Conservation (phyloP, 257 asterid genomes). For the Nyctanthes arbortristis region DNA sequence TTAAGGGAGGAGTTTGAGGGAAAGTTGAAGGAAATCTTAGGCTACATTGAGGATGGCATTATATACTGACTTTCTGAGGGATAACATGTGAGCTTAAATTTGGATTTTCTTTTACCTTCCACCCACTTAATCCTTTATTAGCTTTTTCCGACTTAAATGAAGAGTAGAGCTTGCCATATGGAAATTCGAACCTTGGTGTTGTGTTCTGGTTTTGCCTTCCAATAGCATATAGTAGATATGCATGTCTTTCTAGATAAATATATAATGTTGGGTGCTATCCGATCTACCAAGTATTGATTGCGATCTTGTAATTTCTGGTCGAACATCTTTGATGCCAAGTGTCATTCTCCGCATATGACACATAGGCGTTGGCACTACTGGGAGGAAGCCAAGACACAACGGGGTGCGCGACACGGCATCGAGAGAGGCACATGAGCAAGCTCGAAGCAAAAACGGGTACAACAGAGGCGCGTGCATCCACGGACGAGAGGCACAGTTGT, state of each 20-base stretch:
- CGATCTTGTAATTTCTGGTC: constrained; percentile 54
- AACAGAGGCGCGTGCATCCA: too few species aligned
- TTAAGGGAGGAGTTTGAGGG: constrained; percentile 93
- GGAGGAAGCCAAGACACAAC: too few species aligned
- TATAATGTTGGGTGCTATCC: neutral
- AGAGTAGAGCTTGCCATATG: too few species aligned
- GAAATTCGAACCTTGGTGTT: neutral
- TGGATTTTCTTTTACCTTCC: too few species aligned
- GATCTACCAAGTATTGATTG: constrained; percentile 14
- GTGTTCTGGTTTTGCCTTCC: neutral
- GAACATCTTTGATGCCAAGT: constrained; percentile 84
- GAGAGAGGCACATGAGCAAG: too few species aligned
- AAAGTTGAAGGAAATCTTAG: constrained; percentile 76
- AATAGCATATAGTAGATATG: neutral
- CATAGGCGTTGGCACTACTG: too few species aligned
- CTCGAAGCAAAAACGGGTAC: too few species aligned
- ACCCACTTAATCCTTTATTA: too few species aligned
- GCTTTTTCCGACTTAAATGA: too few species aligned
- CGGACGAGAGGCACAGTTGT: too few species aligned
- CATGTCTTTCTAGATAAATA: neutral
- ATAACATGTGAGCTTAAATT: constrained; percentile 74
- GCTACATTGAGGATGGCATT: constrained; percentile 87
- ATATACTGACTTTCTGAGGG: constrained; percentile 89
- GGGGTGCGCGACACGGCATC: too few species aligned
- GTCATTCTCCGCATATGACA: too few species aligned